These are phyloP conservation scores for Avicennia marina DNA, from an alignment of 257 asterid genomes.

Conservation along the genomic window DNA sequence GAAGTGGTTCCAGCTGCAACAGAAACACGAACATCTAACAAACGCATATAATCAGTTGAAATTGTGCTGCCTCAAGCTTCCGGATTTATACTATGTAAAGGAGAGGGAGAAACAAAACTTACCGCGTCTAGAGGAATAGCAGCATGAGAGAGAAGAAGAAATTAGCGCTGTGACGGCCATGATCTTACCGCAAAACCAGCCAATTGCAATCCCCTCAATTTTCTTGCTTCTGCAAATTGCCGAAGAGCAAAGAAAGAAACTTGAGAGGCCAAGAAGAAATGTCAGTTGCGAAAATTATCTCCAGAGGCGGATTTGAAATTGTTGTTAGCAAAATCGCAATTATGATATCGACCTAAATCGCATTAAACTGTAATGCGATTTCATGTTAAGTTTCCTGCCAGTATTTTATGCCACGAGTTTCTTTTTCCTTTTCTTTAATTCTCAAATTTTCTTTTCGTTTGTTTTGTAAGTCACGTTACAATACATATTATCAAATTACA, in stretches of 20 bases:
- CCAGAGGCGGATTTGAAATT: constrained; percentile 1
- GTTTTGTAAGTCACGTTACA: too few relatives aligned
- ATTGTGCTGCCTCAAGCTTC: neutral
- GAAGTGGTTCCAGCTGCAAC: constrained; percentile 15
- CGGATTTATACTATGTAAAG: neutral
- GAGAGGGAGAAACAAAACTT: neutral
- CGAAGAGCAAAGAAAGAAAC: neutral
- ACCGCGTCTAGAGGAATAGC: constrained; percentile 30
- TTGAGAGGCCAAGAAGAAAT: constrained; percentile 27
- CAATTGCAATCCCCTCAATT: neutral
- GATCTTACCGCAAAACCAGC: constrained; percentile 12
- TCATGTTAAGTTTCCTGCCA: neutral
- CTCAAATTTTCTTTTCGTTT: too few relatives aligned
- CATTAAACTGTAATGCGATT: neutral
- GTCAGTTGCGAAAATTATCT: neutral
- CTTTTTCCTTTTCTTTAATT: too few relatives aligned
- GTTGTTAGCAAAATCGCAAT: neutral
- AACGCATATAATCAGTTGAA: neutral
- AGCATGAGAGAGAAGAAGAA: constrained; percentile 33
- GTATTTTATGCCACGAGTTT: too few relatives aligned
- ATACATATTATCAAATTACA: too few relatives aligned
- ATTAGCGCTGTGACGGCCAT: constrained; percentile 27
- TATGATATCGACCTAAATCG: neutral
- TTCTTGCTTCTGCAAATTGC: neutral
- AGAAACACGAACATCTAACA: constrained; percentile 28